Conservation (phyloP, 1,284 basidiomycete species). For the Phlebopus sp. region DNA sequence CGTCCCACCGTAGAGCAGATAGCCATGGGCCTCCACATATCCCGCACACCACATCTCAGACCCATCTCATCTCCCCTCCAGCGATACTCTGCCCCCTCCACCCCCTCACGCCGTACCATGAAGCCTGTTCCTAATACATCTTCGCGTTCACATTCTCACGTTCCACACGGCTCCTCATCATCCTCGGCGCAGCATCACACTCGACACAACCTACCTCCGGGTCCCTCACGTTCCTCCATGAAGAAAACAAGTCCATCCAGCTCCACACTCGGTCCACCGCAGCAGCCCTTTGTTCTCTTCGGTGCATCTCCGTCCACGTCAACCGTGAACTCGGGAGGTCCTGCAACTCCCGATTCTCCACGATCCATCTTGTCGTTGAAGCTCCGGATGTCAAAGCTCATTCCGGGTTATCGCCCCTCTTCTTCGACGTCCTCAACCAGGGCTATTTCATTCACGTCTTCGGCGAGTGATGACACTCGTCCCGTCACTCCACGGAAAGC, state of each 20-base stretch:
- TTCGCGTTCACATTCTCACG: slow-evolving; percentile 19
- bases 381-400: slow-evolving; percentile 49
- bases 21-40: slow-evolving; percentile 72
- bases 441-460: slow-evolving; percentile 35
- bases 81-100: slow-evolving; percentile 17
- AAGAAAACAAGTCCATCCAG: slow-evolving; percentile 45
- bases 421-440: slow-evolving; percentile 37
- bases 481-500: slow-evolving; percentile 46
- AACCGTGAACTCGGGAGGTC: slow-evolving; percentile 42
- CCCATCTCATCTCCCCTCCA: slow-evolving; percentile 25
- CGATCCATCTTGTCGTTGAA: slow-evolving; percentile 42
- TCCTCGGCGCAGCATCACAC: slow-evolving; percentile 28
- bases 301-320: slow-evolving; percentile 48
- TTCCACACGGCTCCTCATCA: slow-evolving; percentile 20
- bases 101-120: slow-evolving; percentile 19
- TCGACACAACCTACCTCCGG: slow-evolving; percentile 44
- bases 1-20: slow-evolving; percentile 72
- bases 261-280: slow-evolving; percentile 34
- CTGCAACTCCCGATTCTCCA: slow-evolving; percentile 36
- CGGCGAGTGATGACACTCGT: slow-evolving; percentile 38
- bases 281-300: slow-evolving; percentile 33
- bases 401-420: slow-evolving; percentile 41
- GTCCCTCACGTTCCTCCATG: slow-evolving; percentile 55
- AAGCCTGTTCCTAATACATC: slow-evolving; percentile 9
- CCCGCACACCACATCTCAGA: slow-evolving; percentile 66